A percentile compares a stretch with the other conserved stretches of the same genome.
phyloP scores from a whole-genome alignment of 2,329 filamentous ascomycete species.

The Colletotrichum magnum region DNA sequence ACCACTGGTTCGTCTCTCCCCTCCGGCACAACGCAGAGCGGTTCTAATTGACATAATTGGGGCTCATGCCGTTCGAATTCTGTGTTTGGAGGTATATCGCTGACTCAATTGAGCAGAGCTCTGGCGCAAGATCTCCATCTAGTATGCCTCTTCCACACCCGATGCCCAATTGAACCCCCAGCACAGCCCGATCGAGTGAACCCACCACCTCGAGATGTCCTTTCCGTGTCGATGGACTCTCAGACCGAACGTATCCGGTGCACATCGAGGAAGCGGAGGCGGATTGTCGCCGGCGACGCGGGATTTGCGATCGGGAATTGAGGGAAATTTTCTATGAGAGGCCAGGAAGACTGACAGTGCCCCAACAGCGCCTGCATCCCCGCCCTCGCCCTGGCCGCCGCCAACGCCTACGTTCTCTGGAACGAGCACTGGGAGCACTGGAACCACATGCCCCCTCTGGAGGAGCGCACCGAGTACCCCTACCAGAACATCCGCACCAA shows the following conservation, averaged over 20 bases:
- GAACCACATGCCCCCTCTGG: conserved; percentile 85
- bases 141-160: conserved; percentile 72
- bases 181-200: conserved; percentile 44
- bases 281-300: background rate
- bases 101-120: conserved; percentile 72
- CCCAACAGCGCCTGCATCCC: conserved; percentile 80
- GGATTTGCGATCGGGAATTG: conserved; percentile 13
- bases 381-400: conserved; percentile 75
- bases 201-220: conserved; percentile 32
- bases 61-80: background rate
- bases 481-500: conserved; percentile 98
- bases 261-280: background rate
- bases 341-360: conserved; percentile 13
- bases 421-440: conserved; percentile 98
- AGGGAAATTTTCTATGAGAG: background rate
- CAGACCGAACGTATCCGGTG: background rate
- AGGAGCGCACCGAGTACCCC: conserved; percentile 93
- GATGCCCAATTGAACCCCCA: background rate
- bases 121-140: conserved; percentile 96
- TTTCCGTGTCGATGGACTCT: background rate
- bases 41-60: conserved; percentile 15
- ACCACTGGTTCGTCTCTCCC: conserved; percentile 79
- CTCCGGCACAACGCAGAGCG: background rate
- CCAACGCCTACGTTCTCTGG: conserved; percentile 94
- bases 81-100: conserved; percentile 1